Base-by-base conservation (phyloP, 225 moss, liverwort and hornwort genomes). In the Takakia lepidozioides region DNA sequence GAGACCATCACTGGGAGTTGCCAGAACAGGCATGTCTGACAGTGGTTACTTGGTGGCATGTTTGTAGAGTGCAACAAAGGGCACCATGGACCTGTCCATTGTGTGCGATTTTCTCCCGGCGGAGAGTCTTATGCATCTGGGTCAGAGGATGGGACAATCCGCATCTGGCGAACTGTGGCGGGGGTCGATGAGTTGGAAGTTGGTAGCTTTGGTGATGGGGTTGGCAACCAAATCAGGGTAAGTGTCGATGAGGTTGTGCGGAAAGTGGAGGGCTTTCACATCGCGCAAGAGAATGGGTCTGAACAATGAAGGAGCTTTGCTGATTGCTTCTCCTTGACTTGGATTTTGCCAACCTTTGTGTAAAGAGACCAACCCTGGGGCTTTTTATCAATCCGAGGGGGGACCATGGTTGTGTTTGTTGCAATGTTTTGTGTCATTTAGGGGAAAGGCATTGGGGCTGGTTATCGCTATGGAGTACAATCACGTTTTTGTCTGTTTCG, bases 21-120 rank as follows among this genome's bases (percentile, higher is more conserved):
- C n/a, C n/a, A n/a, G n/a, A n/a, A n/a, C n/a, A n/a, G n/a, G n/a
- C n/a, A n/a, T n/a, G n/a, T n/a, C n/a, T n/a, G n/a, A n/a, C n/a
- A n/a, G n/a, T n/a, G n/a, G n/a, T n/a, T n/a, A n/a, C n/a, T n/a
- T n/a, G n/a, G n/a, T n/a, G n/a, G n/a, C n/a, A n/a, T n/a, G n/a
- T n/a, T n/a, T 57, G 71, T 65, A 98, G 95, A 98, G 65, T 98
- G 95, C 83, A 98, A 98, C 75, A 98, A 98, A 74, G 95, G 95
- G 28, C 95, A 98, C 53, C 95, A 98, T 56, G 95, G 95, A 16
- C 87, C 95, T 44, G 95, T 98, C 28, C 95, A 98, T 43, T 98
- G 95, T 51, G 91, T 98, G 48, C 91, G 95, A 10, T 98, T 98
- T 63, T 98, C 95, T 36, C 87, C 95, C 16, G 95, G 91, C 42